These are phyloP conservation scores for Noccaea bulbosa DNA, from an alignment of 345 rosid genomes.

Conservation along the genomic window DNA sequence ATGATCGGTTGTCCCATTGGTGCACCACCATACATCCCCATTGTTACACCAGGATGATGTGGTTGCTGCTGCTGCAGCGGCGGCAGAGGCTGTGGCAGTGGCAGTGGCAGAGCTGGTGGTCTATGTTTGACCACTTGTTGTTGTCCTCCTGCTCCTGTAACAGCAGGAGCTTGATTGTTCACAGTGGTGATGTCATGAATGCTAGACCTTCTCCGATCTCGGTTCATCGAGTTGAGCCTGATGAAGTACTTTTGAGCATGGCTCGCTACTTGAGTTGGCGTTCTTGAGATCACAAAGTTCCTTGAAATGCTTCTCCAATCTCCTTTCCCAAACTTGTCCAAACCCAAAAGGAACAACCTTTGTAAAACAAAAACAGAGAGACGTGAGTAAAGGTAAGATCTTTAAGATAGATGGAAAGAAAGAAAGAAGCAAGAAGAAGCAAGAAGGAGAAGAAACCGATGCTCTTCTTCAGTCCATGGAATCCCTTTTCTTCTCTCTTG, in stretches of 20 bases:
- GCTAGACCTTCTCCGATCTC: slow-evolving; percentile 89
- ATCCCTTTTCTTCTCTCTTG: slow-evolving; percentile 91
- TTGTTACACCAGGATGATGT: slow-evolving; percentile 47
- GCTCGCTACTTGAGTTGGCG: slow-evolving; percentile 95
- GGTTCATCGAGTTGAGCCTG: slow-evolving; percentile 75
- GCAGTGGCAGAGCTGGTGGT: slow-evolving; percentile 42
- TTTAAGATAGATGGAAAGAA: slow-evolving; percentile 16
- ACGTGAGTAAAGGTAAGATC: slow-evolving; percentile 21
- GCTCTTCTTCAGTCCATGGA: slow-evolving; percentile 99
- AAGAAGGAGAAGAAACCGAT: slow-evolving; percentile 57
- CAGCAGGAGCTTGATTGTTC: slow-evolving; percentile 48
- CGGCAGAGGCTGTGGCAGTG: slow-evolving; percentile 44
- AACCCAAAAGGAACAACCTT: slow-evolving; percentile 86
- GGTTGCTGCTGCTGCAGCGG: slow-evolving; percentile 45
- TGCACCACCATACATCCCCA: slow-evolving; percentile 73
- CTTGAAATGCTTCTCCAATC: slow-evolving; percentile 99
- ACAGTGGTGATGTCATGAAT: slow-evolving; percentile 88
- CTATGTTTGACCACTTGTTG: slow-evolving; percentile 48
- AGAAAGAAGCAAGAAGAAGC: not conserved
- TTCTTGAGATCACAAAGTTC: slow-evolving; percentile 83
- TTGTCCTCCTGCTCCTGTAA: slow-evolving; percentile 51
- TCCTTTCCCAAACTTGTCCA: slow-evolving; percentile 94
- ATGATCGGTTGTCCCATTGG: slow-evolving; percentile 73
- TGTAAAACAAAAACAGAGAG: slow-evolving; percentile 30
- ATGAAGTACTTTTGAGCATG: slow-evolving; percentile 97